phyloP scores from a whole-genome alignment of 495 filamentous ascomycete genomes.

The Penicillium argentinense region DNA sequence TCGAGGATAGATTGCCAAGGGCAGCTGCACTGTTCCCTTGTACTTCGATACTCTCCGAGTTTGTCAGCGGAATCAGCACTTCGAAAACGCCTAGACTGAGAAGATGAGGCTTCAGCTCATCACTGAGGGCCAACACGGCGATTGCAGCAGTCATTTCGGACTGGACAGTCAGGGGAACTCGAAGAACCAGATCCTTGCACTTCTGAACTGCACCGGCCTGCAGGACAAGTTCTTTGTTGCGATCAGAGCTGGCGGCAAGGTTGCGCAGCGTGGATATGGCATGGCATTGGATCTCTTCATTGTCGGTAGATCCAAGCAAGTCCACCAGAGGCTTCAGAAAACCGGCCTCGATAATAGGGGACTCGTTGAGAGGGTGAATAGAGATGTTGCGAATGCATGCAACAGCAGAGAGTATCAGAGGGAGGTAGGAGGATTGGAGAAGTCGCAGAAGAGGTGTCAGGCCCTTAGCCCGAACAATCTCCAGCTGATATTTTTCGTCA shows the following conservation, averaged over 20 bases:
- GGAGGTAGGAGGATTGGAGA: slow-evolving; percentile 90
- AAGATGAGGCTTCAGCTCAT: slow-evolving; percentile 90
- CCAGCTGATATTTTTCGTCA: slow-evolving; percentile 97
- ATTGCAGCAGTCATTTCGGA: slow-evolving; percentile 99
- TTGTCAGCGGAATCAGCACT: slow-evolving; percentile 91
- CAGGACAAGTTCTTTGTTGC: slow-evolving; percentile 93
- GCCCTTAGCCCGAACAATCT: slow-evolving; percentile 88
- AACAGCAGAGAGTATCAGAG: slow-evolving; percentile 93
- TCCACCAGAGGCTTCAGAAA: slow-evolving; percentile 93
- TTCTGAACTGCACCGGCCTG: slow-evolving; percentile 97
- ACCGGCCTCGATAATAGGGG: slow-evolving; percentile 97
- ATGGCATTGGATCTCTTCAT: slow-evolving; percentile 98
- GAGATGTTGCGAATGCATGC: slow-evolving; percentile 99
- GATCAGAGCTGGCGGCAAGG: slow-evolving; percentile 91
- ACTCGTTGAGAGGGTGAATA: slow-evolving; percentile 97
- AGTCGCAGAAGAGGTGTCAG: slow-evolving; percentile 81
- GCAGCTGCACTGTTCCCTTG: slow-evolving; percentile 98
- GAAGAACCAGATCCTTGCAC: slow-evolving; percentile 93
- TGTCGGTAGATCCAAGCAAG: slow-evolving; percentile 89
- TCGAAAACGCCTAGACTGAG: slow-evolving; percentile 95
- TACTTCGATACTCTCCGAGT: slow-evolving; percentile 93
- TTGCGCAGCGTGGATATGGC: slow-evolving; percentile 97
- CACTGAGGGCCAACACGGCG: slow-evolving; percentile 92
- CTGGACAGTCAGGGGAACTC: slow-evolving; percentile 91
- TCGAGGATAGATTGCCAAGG: slow-evolving; percentile 91